Evolutionary conservation across 2,329 filamentous ascomycete species (phyloP), one percentile per base, ranked within the genome.

Genomic region (Drechslerella dactyloides): DNA sequence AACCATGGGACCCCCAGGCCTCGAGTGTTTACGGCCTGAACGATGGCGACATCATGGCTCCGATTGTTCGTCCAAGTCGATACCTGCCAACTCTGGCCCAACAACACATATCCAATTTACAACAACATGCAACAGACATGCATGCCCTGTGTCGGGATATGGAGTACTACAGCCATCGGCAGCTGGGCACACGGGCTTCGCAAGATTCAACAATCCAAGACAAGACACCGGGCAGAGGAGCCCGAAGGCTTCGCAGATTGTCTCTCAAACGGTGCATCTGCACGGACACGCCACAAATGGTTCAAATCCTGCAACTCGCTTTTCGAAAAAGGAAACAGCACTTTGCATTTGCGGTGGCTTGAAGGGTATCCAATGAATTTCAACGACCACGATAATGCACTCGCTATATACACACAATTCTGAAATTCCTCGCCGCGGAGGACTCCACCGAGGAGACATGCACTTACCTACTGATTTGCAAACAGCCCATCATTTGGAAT

Each of bases 41-140:
- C n/a, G n/a, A n/a, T n/a, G n/a, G n/a, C n/a, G n/a, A n/a, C n/a
- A n/a, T n/a, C n/a, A n/a, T n/a, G n/a, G n/a, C 27, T 8, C 27
- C 37, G 15, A 42, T 42, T 42, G 37, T 42, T 17, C 4, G 11
- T 4, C 15, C 37, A 3, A 15, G n/a, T 42, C n/a, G 11, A 6
- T 15, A 4, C 37, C n/a, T 17, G 13, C 33, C 13, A 42, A 42
- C 37, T 15, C 37, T 15, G 11, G 37, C 5, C 44, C 44, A 48
- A 48, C 44, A 48, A 48, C 44, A 23, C 44, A 48, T 21, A 48
- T 48, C 15, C 8, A 48, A 48, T 48, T 48, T 48, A 48, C 44
- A 48, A 48, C 44, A 48, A 21, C n/a, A 11, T 33, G 27, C 27
- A 33, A 3, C 27, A 8, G 27, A 8, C 27, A 33, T 33, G 27